A percentile compares a stretch with the other conserved stretches of the same genome.
phyloP scores from a whole-genome alignment of 345 rosid species.

The Limnanthes douglasii region DNA sequence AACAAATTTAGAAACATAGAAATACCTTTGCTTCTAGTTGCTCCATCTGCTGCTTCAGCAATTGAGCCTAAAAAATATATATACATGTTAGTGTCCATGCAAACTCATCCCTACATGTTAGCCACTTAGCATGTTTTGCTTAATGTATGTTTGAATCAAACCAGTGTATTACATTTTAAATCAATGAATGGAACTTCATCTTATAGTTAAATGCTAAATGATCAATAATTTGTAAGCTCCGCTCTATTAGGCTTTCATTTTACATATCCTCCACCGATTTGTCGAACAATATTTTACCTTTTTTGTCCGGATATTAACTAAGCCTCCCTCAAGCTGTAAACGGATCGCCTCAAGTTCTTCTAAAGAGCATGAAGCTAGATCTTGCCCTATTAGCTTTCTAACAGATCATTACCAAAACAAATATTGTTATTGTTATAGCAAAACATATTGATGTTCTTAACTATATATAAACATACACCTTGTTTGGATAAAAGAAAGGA shows the following conservation, averaged over 20 bases:
- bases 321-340: slow-evolving; percentile 22
- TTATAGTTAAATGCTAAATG: no score
- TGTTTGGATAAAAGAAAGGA: no score
- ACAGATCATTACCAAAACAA: background rate
- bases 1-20: slow-evolving; percentile 1
- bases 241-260: no score
- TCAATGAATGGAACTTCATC: no score
- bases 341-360: slow-evolving; percentile 22
- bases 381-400: slow-evolving; percentile 33
- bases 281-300: slow-evolving; percentile 23
- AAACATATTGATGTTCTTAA: no score
- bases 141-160: no score
- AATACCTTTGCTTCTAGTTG: slow-evolving; percentile 37
- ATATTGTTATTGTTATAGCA: background rate
- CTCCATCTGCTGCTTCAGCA: slow-evolving; percentile 30
- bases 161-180: no score
- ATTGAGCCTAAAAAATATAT: slow-evolving; percentile 21
- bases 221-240: no score
- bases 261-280: background rate
- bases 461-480: no score
- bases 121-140: no score
- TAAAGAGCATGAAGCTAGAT: slow-evolving; percentile 14
- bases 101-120: no score
- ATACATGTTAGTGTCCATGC: background rate
- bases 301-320: slow-evolving; percentile 26